Evolutionary conservation across 768 basidiomycete genomes (phyloP).

Genomic region (Saitozyma podzolica): DNA sequence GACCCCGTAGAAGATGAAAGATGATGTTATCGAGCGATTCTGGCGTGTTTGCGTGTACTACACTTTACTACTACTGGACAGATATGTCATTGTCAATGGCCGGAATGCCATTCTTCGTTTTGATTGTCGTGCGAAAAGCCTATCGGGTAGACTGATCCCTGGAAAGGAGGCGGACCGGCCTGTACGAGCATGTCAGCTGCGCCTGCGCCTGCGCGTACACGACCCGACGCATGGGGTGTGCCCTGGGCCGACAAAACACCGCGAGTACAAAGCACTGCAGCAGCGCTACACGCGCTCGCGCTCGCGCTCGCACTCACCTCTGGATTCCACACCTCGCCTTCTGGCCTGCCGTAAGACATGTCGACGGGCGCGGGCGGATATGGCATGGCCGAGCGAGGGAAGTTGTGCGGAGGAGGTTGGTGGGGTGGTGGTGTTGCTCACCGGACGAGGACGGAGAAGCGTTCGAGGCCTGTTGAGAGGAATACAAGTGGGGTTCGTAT

Average conservation of each 20-base stretch:
- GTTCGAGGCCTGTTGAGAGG: neutral
- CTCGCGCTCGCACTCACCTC: neutral
- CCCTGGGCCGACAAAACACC: too few relatives aligned
- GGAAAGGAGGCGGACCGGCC: slow-evolving; percentile 15
- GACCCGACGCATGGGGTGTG: too few relatives aligned
- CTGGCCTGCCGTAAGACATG: slow-evolving; percentile 2
- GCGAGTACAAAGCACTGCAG: too few relatives aligned
- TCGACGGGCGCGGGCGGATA: slow-evolving; percentile 10
- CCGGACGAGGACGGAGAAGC: neutral
- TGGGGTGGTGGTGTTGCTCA: neutral
- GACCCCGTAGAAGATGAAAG: too few relatives aligned
- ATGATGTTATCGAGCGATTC: too few relatives aligned
- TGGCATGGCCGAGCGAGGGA: slow-evolving; percentile 10
- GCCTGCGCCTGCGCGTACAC: too few relatives aligned
- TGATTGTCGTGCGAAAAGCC: too few relatives aligned
- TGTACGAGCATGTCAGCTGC: neutral
- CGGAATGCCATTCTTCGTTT: too few relatives aligned
- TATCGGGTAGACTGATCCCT: slow-evolving; percentile 6
- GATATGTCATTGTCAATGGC: too few relatives aligned
- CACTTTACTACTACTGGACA: too few relatives aligned
- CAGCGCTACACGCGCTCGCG: neutral
- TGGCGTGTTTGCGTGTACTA: too few relatives aligned
- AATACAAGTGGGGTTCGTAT: slow-evolving; percentile 12
- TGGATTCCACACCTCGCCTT: slow-evolving; percentile 3
- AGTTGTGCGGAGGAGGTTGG: slow-evolving; percentile 11